These are phyloP conservation scores for Agaricus blazei DNA, from an alignment of 768 basidiomycete genomes.

Conservation along the genomic window DNA sequence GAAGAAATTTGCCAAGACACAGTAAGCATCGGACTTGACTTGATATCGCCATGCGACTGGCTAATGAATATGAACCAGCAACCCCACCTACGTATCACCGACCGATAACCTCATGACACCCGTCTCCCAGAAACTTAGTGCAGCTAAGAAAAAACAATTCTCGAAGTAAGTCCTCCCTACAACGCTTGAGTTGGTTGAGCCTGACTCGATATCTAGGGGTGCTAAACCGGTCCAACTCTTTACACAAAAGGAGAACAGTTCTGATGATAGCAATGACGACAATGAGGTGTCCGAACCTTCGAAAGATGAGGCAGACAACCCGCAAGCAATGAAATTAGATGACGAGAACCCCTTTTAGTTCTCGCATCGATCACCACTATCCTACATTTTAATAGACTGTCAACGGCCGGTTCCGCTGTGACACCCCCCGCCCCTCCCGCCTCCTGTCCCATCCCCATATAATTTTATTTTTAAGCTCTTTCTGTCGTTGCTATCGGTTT, in stretches of 20 bases:
- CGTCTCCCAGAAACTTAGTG: conserved; percentile 85
- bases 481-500: conserved; percentile 12
- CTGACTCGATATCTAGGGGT: conserved; percentile 33
- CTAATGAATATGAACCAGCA: conserved; percentile 40
- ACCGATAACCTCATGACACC: conserved; percentile 96
- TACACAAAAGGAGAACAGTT: conserved; percentile 35
- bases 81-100: conserved; percentile 85
- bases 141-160: conserved; percentile 92
- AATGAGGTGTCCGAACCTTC: background rate
- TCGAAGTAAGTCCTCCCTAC: conserved; percentile 56
- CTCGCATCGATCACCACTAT: conserved; percentile 1
- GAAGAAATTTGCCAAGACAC: conserved; percentile 87
- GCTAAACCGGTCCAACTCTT: conserved; percentile 63
- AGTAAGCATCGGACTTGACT: conserved; percentile 44
- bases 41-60: conserved; percentile 1
- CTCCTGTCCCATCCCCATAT: background rate
- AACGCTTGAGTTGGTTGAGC: conserved; percentile 4
- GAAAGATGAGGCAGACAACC: conserved; percentile 14
- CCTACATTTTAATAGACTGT: background rate
- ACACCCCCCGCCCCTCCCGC: background rate
- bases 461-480: conserved; percentile 5
- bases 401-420: conserved; percentile 9
- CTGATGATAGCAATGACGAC: conserved; percentile 30
- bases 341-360: conserved; percentile 72
- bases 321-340: conserved; percentile 35